Evolutionary conservation across 768 basidiomycete genomes (phyloP).

Genomic region (Lactarius tabidus): DNA sequence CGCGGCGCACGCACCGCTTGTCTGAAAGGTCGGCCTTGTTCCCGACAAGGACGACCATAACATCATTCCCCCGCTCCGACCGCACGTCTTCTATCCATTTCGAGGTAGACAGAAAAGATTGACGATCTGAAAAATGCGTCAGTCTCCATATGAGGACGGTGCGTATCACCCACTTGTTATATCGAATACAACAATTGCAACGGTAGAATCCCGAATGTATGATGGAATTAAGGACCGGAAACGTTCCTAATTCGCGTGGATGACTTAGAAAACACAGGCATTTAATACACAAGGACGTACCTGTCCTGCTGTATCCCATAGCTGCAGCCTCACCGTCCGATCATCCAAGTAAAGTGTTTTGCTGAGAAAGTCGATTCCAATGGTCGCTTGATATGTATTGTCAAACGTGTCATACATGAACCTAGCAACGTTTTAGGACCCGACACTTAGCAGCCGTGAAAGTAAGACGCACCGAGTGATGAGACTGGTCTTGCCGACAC

Average conservation of each 20-base stretch:
- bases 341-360: constrained; percentile 99
- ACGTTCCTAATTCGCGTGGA: constrained; percentile 61
- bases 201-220: constrained; percentile 97
- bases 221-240: constrained; percentile 97
- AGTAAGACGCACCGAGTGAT: constrained; percentile 74
- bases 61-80: constrained; percentile 94
- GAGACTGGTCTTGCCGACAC: constrained; percentile 97
- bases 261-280: background rate
- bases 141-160: background rate
- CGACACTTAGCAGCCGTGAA: constrained; percentile 12
- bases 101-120: constrained; percentile 95
- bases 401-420: constrained; percentile 99
- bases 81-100: constrained; percentile 99
- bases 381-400: constrained; percentile 97
- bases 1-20: constrained; percentile 67
- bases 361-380: constrained; percentile 98
- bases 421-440: constrained; percentile 38
- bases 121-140: constrained; percentile 62
- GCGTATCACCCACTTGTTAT: constrained; percentile 79
- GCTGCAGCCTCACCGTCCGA: constrained; percentile 91
- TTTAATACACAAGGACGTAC: constrained; percentile 37
- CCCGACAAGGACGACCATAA: constrained; percentile 96
- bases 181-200: constrained; percentile 98
- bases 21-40: constrained; percentile 99
- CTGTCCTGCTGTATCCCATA: constrained; percentile 99